These are phyloP conservation scores for Raphidocelis subcapitata DNA, from an alignment of 139 green algal species.

Conservation along the genomic window DNA sequence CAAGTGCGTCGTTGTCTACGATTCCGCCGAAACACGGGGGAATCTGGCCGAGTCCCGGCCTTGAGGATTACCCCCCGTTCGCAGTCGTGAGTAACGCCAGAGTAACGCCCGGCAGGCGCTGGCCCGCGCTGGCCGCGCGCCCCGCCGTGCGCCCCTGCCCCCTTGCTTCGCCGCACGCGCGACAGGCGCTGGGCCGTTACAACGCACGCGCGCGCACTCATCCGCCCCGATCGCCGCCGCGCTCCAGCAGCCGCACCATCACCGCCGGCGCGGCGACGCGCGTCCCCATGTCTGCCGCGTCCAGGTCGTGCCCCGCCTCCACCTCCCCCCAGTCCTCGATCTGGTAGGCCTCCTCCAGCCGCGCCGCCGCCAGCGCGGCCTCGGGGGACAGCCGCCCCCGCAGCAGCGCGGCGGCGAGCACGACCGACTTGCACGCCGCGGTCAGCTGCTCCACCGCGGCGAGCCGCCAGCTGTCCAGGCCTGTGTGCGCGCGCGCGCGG, in stretches of 20 bases:
- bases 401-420: conserved; percentile 75
- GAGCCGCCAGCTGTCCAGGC: conserved; percentile 77
- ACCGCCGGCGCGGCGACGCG: conserved; percentile 71
- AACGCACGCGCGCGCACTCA: too few relatives aligned
- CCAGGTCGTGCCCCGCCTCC: conserved; percentile 96
- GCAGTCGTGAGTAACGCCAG: neutral
- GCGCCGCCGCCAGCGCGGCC: conserved; percentile 55
- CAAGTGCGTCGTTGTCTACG: too few relatives aligned
- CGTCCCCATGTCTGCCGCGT: conserved; percentile 77
- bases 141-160: too few relatives aligned
- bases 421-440: conserved; percentile 75
- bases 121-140: too few relatives aligned
- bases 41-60: too few relatives aligned
- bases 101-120: neutral
- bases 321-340: conserved; percentile 92
- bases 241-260: conserved; percentile 69
- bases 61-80: neutral
- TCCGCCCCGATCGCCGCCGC: neutral
- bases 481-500: conserved; percentile 21
- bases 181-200: too few relatives aligned
- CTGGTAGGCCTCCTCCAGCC: conserved; percentile 85
- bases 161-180: neutral
- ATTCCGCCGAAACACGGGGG: too few relatives aligned
- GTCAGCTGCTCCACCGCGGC: conserved; percentile 73
- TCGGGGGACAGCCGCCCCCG: conserved; percentile 55